Conservation (phyloP, 345 rosid genomes). For the Eucalyptus cladocalyx region DNA sequence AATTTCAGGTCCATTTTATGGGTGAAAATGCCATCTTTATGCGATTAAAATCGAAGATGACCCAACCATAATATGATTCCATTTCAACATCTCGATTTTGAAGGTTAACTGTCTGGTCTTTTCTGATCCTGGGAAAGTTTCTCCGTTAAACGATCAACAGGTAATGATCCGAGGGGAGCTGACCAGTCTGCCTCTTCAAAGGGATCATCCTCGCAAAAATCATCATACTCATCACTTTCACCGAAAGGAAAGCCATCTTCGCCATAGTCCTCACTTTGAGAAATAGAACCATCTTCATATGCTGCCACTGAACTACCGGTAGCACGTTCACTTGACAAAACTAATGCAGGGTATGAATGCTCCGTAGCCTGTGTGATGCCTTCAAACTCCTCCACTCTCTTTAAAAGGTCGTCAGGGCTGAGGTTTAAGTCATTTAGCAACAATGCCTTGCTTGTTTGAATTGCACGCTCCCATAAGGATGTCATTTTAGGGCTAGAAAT, state of each 20-base stretch:
- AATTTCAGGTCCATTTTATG: neutral
- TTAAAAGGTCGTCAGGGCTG: constrained; percentile 55
- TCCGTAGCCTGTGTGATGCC: constrained; percentile 51
- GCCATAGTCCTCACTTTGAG: constrained; percentile 2
- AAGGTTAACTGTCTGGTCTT: neutral
- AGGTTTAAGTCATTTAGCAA: constrained; percentile 41
- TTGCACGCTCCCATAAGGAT: constrained; percentile 58
- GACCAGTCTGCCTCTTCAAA: constrained; percentile 23
- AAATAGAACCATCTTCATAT: constrained; percentile 1
- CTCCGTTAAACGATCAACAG: constrained; percentile 48
- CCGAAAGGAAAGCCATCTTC: constrained; percentile 6
- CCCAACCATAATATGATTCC: neutral
- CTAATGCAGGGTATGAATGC: constrained; percentile 62
- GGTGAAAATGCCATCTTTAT: neutral
- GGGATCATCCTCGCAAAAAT: constrained; percentile 9
- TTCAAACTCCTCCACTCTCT: constrained; percentile 70
- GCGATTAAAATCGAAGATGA: neutral
- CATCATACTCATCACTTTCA: constrained; percentile 33
- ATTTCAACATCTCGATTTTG: neutral
- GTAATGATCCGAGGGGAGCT: constrained; percentile 42
- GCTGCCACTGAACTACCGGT: constrained; percentile 3
- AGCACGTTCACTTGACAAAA: constrained; percentile 23
- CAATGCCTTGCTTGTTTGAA: constrained; percentile 59
- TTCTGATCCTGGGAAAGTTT: constrained; percentile 16
- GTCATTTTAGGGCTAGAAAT: constrained; percentile 75